Percentiles rank a stretch among this genome's conserved stretches.
phyloP scores from a whole-genome alignment of 306 rosid genomes.

The Medicago lupulina region DNA sequence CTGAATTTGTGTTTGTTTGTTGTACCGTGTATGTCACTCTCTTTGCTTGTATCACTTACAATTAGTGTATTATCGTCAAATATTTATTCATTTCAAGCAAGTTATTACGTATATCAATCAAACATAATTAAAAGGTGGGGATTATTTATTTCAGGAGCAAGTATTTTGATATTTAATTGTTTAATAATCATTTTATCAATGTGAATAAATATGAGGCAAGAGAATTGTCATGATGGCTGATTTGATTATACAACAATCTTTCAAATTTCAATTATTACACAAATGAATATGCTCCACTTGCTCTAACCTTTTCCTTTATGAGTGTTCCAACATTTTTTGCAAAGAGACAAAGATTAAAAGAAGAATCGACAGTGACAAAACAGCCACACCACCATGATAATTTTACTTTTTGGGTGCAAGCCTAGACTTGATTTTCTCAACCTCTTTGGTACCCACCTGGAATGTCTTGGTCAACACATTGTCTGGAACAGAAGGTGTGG shows the following conservation, averaged over 20 bases:
- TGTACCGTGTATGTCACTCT: background rate
- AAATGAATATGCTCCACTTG: slow-evolving; percentile 23
- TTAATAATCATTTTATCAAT: slow-evolving; percentile 3
- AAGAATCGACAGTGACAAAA: slow-evolving; percentile 5
- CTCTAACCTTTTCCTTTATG: slow-evolving; percentile 11
- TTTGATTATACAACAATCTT: slow-evolving; percentile 17
- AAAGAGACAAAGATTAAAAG: slow-evolving; percentile 8
- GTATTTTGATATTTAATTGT: slow-evolving; percentile 4
- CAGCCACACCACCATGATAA: slow-evolving; percentile 1
- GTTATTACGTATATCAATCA: background rate
- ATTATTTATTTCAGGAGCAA: background rate
- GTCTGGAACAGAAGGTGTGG: slow-evolving; percentile 74
- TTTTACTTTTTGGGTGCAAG: slow-evolving; percentile 64
- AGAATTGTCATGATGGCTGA: background rate
- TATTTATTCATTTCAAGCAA: background rate
- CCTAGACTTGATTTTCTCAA: slow-evolving; percentile 73
- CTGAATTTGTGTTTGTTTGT: background rate
- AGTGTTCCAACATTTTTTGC: slow-evolving; percentile 5
- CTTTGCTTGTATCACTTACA: background rate
- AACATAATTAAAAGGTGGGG: background rate
- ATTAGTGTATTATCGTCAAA: background rate
- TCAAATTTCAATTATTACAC: slow-evolving; percentile 24
- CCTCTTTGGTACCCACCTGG: slow-evolving; percentile 65
- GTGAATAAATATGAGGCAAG: slow-evolving; percentile 7
- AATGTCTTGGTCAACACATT: slow-evolving; percentile 74